Evolutionary conservation across 345 rosid species (phyloP).

Genomic region (Aquilaria sinensis): DNA sequence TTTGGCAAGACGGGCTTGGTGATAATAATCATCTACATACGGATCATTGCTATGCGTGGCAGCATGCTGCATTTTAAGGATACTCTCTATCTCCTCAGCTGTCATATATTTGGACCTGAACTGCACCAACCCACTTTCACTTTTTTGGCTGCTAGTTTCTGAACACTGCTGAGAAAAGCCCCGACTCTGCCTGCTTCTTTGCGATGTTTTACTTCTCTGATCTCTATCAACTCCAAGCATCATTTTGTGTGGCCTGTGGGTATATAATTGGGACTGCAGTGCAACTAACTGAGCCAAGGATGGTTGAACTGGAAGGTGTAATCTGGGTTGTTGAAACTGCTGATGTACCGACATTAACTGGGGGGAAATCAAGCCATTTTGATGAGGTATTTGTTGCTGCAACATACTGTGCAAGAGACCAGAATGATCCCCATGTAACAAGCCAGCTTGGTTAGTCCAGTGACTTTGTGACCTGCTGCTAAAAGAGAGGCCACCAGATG

Average conservation of each 20-base stretch:
- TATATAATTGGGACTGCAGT: slow-evolving; percentile 63
- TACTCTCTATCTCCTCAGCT: slow-evolving; percentile 90
- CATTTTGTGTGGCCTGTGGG: slow-evolving; percentile 46
- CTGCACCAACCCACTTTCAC: slow-evolving; percentile 61
- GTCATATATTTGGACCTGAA: slow-evolving; percentile 94
- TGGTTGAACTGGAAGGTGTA: slow-evolving; percentile 45
- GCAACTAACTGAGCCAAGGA: slow-evolving; percentile 73
- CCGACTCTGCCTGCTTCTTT: slow-evolving; percentile 46
- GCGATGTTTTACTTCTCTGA: slow-evolving; percentile 64
- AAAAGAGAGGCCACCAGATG: slow-evolving; percentile 64
- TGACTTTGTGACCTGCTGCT: slow-evolving; percentile 64
- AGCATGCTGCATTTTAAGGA: slow-evolving; percentile 94
- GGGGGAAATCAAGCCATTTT: slow-evolving; percentile 54
- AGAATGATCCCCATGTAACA: slow-evolving; percentile 64
- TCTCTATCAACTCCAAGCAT: slow-evolving; percentile 63
- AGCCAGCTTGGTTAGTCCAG: slow-evolving; percentile 70
- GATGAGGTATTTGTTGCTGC: slow-evolving; percentile 67
- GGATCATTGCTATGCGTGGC: slow-evolving; percentile 77
- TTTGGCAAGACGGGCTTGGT: slow-evolving; percentile 83
- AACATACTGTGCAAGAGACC: slow-evolving; percentile 51
- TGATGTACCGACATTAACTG: slow-evolving; percentile 60
- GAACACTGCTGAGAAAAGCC: slow-evolving; percentile 72
- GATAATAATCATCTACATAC: slow-evolving; percentile 88
- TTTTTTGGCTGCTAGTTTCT: slow-evolving; percentile 71
- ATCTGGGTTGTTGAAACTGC: slow-evolving; percentile 54